Evolutionary conservation across 73 alveolate genomes (phyloP).

Genomic region (Tetrahymena elliotti): DNA sequence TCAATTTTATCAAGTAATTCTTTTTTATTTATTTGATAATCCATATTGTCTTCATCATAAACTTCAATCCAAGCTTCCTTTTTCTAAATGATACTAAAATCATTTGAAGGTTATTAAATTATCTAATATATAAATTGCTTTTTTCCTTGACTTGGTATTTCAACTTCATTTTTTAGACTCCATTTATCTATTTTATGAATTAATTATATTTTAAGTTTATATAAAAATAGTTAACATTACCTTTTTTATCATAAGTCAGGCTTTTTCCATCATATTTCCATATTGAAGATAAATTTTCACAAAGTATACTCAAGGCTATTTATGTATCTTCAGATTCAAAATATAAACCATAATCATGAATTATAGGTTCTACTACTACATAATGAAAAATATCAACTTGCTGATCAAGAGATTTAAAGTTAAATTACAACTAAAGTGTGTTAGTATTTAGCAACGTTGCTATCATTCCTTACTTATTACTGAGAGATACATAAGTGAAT

Average conservation of each 20-base stretch:
- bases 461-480: background rate
- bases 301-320: background rate
- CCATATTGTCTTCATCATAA: background rate
- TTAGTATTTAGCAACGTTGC: background rate
- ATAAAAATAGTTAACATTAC: no score
- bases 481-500: background rate
- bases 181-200: background rate
- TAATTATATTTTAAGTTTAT: background rate
- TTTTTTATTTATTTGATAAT: background rate
- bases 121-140: background rate
- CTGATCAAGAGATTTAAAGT: background rate
- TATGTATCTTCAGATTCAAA: background rate
- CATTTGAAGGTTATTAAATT: background rate
- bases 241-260: background rate
- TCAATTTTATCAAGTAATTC: background rate
- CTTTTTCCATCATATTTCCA: background rate
- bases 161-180: background rate
- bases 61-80: background rate
- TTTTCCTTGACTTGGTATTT: background rate
- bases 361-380: background rate
- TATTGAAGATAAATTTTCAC: background rate
- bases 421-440: background rate
- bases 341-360: background rate
- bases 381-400: background rate
- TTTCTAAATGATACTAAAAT: background rate